Evolutionary conservation across 1,284 basidiomycete species (phyloP).

Genomic region (Nidula niveotomentosa): DNA sequence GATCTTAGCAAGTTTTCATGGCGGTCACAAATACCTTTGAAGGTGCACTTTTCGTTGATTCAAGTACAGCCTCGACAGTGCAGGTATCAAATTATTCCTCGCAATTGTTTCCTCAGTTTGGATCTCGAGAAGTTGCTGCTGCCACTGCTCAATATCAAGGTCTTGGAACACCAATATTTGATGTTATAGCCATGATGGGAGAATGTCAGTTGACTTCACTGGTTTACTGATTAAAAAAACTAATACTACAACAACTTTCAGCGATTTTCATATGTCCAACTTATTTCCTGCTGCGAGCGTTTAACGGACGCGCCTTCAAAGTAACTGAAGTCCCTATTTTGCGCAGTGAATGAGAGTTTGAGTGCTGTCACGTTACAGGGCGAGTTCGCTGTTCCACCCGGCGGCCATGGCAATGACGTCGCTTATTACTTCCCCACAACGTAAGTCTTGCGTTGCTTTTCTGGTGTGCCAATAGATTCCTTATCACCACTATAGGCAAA

Average conservation of each 20-base stretch:
- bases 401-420: constrained; percentile 28
- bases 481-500: not conserved
- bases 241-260: constrained; percentile 5
- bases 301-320: constrained; percentile 27
- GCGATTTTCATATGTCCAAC: constrained; percentile 36
- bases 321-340: constrained; percentile 11
- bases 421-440: constrained; percentile 29
- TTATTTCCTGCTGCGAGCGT: constrained; percentile 28
- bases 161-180: constrained; percentile 21
- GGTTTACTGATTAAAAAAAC: not conserved
- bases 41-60: constrained; percentile 35
- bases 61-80: constrained; percentile 19
- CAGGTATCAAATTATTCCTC: constrained; percentile 28
- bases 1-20: constrained; percentile 25
- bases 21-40: constrained; percentile 38
- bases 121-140: constrained; percentile 15
- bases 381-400: constrained; percentile 36
- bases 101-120: constrained; percentile 36
- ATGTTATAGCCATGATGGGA: constrained; percentile 33
- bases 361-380: constrained; percentile 13
- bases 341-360: too few species aligned
- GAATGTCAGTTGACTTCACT: constrained; percentile 30
- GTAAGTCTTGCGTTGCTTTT: constrained; percentile 7
- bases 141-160: constrained; percentile 26
- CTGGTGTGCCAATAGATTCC: too few species aligned